These are phyloP conservation scores for Phaffia rhodozyma DNA, from an alignment of 1,284 basidiomycete species.

Conservation along the genomic window DNA sequence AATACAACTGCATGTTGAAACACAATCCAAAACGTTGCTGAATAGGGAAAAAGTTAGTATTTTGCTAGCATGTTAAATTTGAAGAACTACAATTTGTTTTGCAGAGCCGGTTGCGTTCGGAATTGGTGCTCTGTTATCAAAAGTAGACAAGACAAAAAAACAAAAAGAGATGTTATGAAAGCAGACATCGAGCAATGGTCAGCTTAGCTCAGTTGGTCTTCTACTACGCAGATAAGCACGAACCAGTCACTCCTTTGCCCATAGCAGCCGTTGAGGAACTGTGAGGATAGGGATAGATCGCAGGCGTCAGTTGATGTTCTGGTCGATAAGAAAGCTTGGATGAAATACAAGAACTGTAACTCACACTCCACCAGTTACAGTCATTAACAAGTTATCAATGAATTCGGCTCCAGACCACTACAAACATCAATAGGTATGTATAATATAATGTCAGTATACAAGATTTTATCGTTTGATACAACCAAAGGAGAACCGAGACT, in stretches of 20 bases:
- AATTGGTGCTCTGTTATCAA: not conserved
- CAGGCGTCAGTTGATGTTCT: not conserved
- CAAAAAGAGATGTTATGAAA: too few species aligned
- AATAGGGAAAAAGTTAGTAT: too few species aligned
- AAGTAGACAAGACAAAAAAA: not conserved
- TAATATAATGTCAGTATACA: constrained; percentile 6
- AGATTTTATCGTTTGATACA: not conserved
- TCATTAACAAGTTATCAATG: constrained; percentile 82
- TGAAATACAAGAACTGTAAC: not conserved
- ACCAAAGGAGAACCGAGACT: constrained; percentile 35
- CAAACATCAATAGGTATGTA: constrained; percentile 20
- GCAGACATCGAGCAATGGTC: too few species aligned
- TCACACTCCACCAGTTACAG: constrained; percentile 76
- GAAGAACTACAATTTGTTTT: not conserved
- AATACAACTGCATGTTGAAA: too few species aligned
- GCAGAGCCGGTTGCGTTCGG: not conserved
- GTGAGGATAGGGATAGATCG: not conserved
- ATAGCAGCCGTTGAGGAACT: constrained; percentile 84
- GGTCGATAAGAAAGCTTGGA: not conserved
- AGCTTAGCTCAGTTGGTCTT: too few species aligned
- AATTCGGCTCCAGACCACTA: constrained; percentile 93
- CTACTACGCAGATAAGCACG: not conserved
- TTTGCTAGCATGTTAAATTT: too few species aligned
- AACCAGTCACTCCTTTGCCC: constrained; percentile 78
- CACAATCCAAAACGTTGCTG: too few species aligned